Percentiles rank a stretch among this genome's conserved stretches.
Evolutionary conservation across 495 filamentous ascomycete genomes (phyloP).

Genomic region (Xylaria venustula): DNA sequence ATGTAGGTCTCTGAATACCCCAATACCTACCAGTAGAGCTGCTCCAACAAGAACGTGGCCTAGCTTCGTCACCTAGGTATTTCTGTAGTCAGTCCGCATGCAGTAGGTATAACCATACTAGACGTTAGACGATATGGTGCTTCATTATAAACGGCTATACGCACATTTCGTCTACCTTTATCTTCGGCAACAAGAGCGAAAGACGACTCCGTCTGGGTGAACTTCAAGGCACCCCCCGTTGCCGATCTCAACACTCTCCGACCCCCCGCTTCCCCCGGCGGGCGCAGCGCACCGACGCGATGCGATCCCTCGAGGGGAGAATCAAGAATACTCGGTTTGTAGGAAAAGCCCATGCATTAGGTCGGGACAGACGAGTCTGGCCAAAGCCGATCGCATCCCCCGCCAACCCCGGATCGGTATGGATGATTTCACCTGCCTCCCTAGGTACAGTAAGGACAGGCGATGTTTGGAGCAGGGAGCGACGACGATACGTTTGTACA

Average conservation of each 20-base stretch:
- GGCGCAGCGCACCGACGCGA: neutral
- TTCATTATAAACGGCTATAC: neutral
- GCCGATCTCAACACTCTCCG: neutral
- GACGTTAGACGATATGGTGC: neutral
- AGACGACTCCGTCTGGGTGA: neutral
- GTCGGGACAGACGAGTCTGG: neutral
- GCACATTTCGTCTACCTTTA: neutral
- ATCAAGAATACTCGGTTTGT: conserved; percentile 4
- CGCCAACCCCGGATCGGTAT: conserved; percentile 1
- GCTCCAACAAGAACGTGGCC: neutral
- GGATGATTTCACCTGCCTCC: too few relatives aligned
- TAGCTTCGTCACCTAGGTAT: neutral
- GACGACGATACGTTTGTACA: neutral
- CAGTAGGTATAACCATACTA: too few relatives aligned
- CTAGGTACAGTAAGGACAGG: neutral
- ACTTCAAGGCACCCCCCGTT: neutral
- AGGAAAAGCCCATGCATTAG: conserved; percentile 16
- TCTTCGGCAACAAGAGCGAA: neutral
- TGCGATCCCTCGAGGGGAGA: conserved; percentile 3
- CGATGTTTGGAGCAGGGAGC: neutral
- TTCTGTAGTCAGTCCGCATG: neutral
- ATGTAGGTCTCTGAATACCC: neutral
- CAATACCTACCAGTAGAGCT: neutral
- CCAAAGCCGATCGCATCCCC: neutral
- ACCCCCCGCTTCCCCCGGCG: neutral